Conservation (phyloP, 306 rosid species). For the Echinosophora koreensis region DNA sequence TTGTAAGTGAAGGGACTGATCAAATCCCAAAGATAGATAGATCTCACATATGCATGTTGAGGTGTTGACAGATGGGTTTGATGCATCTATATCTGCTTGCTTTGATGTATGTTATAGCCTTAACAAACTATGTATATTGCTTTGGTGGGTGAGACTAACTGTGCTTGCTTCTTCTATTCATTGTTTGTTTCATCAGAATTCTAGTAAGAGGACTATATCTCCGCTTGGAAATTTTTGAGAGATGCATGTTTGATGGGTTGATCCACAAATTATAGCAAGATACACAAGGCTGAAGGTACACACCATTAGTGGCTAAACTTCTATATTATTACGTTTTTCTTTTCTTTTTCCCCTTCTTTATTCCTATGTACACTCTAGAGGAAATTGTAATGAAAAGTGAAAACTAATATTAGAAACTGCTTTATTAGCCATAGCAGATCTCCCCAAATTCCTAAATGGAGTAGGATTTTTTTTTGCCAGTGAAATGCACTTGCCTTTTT, state of each 20-base stretch:
- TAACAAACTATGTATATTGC: constrained; percentile 57
- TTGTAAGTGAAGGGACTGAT: constrained; percentile 51
- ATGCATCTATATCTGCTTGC: constrained; percentile 44
- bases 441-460: background rate
- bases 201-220: too few relatives aligned
- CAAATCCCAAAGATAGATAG: constrained; percentile 48
- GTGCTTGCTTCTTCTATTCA: background rate
- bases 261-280: too few relatives aligned
- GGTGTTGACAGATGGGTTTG: constrained; percentile 49
- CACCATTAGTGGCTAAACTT: too few relatives aligned
- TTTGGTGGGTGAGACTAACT: constrained; percentile 43
- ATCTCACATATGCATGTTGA: constrained; percentile 20
- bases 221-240: too few relatives aligned
- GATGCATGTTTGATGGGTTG: too few relatives aligned
- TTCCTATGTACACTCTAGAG: background rate
- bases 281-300: too few relatives aligned
- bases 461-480: background rate
- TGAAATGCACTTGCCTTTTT: background rate
- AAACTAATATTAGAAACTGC: background rate
- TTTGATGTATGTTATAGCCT: constrained; percentile 48
- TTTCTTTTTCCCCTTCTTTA: background rate
- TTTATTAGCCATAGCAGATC: background rate
- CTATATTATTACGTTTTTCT: too few relatives aligned
- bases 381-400: constrained; percentile 13
- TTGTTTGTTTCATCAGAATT: too few relatives aligned